phyloP scores from a whole-genome alignment of 352 stramenopile genomes.

The Globisporangium ultimum region DNA sequence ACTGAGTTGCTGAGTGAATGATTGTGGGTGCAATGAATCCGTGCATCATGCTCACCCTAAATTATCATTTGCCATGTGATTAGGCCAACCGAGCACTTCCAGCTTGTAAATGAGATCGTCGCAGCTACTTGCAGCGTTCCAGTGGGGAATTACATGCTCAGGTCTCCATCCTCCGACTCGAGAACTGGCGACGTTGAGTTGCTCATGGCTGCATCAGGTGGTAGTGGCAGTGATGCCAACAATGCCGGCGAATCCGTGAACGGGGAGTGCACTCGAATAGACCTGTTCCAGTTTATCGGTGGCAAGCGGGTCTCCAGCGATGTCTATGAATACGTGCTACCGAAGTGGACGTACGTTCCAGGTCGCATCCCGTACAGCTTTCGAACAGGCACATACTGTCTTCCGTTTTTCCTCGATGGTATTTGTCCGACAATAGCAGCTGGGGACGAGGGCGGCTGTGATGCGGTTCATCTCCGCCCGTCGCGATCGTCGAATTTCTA shows the following conservation, averaged over 20 bases:
- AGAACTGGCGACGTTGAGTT: conserved; percentile 16
- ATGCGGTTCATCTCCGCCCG: conserved; percentile 35
- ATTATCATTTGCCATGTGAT: background rate
- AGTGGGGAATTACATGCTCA: conserved; percentile 35
- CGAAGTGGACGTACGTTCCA: conserved; percentile 37
- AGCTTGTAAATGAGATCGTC: conserved; percentile 29
- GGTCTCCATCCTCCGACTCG: conserved; percentile 12
- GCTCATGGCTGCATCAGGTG: conserved; percentile 19
- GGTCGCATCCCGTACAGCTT: conserved; percentile 59
- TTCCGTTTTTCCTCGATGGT: conserved; percentile 40
- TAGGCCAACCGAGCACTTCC: conserved; percentile 37
- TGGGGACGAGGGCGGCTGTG: conserved; percentile 24
- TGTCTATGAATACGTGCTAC: conserved; percentile 22
- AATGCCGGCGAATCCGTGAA: background rate
- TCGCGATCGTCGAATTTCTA: conserved; percentile 8
- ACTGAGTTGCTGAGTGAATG: background rate
- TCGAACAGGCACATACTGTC: conserved; percentile 49
- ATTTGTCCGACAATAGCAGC: conserved; percentile 31
- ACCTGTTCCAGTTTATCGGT: conserved; percentile 9
- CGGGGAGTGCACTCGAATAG: background rate
- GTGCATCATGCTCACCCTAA: background rate
- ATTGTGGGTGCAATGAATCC: background rate
- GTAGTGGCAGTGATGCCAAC: background rate
- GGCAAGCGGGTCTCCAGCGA: background rate
- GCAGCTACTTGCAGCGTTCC: conserved; percentile 25